Evolutionary conservation across 2,329 filamentous ascomycete genomes (phyloP), one percentile per base, ranked within the genome.

Genomic region (Pyrenophora seminiperda): DNA sequence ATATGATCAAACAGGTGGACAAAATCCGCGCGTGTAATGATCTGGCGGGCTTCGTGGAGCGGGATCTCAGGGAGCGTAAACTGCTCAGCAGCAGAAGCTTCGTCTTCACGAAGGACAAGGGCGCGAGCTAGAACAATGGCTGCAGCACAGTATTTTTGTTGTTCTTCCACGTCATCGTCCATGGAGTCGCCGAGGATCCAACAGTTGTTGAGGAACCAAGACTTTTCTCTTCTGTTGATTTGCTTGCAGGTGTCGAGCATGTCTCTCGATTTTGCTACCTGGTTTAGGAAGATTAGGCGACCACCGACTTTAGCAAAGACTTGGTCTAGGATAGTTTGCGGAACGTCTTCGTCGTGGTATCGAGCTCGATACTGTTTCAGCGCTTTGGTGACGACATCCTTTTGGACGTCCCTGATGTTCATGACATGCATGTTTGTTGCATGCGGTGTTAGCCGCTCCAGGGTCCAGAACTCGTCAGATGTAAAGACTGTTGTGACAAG

Each of bases 131-230:
- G 81, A 11, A 95, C 87, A 85, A 97, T 96, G 29, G 93, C 91
- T n/a, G 91, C 92, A 5, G 91, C 87, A 41, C 92, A 90, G 80
- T 90, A 96, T 73, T 97, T 97, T 68, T 97, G 91, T 69, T 96
- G 89, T 68, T 97, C 91, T 85, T 97, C 97, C 53, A 97, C 94
- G 68, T 99, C 94, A 72, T 97, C 93, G 61, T 97, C 94, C 87
- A 88, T 91, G 50, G 85, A 84, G 53, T 77, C 78, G 11, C 89
- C 88, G 1, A 92, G 78, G 44, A 91, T 89, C 82, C 88, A 89
- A 66, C 87, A 90, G 65, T 74, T 84, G 70, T 90, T 91, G n/a
- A 91, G 73, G 59, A 91, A 86, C 89, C 88, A 91, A 0, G 83
- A 86, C 67, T 89, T 89, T 68, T 92, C 88, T 9, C 79, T 81